phyloP scores from a whole-genome alignment of 2,329 filamentous ascomycete species.

The Chaetothyriales sp. region DNA sequence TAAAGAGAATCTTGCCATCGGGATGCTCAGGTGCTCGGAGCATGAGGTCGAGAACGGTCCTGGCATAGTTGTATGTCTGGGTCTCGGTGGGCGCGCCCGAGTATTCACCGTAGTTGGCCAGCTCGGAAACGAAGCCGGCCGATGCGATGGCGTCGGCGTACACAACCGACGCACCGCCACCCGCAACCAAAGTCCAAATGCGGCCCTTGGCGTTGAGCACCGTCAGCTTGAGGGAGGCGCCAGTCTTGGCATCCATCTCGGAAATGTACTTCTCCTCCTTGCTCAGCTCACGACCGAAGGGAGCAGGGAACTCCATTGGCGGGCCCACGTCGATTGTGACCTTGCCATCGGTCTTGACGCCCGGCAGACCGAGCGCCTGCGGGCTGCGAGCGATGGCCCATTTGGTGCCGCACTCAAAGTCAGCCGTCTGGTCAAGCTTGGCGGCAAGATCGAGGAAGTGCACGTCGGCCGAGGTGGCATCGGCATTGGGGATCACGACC shows the following conservation, averaged over 20 bases:
- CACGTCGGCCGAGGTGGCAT: conserved; percentile 82
- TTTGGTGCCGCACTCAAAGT: conserved; percentile 98
- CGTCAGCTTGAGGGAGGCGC: conserved; percentile 95
- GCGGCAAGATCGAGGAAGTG: conserved; percentile 97
- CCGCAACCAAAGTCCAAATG: conserved; percentile 95
- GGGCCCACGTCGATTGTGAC: conserved; percentile 91
- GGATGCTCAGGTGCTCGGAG: conserved; percentile 72
- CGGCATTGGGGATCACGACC: conserved; percentile 89
- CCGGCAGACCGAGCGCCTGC: conserved; percentile 70
- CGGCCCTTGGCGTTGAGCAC: conserved; percentile 84
- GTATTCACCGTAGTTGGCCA: conserved; percentile 99
- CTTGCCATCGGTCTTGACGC: conserved; percentile 53
- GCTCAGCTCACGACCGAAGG: conserved; percentile 93
- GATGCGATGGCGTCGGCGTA: conserved; percentile 98
- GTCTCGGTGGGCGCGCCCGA: conserved; percentile 97
- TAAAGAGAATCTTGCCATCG: conserved; percentile 97
- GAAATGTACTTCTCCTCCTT: conserved; percentile 99
- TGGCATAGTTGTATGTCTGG: conserved; percentile 97
- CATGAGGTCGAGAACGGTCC: conserved; percentile 94
- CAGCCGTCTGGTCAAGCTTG: conserved; percentile 97
- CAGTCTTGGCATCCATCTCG: conserved; percentile 97
- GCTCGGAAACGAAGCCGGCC: conserved; percentile 83
- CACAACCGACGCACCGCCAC: conserved; percentile 98
- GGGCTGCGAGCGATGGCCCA: conserved; percentile 94
- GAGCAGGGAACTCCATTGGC: conserved; percentile 97